Evolutionary conservation across 805 yeast genomes (phyloP).

Genomic region (Yamadazyma takamatsuzukensis): DNA sequence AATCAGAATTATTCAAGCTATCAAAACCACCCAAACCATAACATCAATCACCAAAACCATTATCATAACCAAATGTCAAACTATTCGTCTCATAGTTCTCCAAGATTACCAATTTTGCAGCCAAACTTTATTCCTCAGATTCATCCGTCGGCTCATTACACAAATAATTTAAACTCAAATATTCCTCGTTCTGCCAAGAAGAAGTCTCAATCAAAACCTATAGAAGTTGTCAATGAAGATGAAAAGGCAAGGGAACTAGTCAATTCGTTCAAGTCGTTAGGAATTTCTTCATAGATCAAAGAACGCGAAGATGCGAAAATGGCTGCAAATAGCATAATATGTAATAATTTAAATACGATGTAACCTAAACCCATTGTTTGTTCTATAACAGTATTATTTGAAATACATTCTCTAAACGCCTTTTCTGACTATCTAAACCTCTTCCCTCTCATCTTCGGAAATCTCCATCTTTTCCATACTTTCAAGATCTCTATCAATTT

Average conservation of each 20-base stretch:
- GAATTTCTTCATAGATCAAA: slow-evolving; percentile 7
- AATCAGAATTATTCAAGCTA: neutral
- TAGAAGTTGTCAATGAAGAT: slow-evolving; percentile 18
- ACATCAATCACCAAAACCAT: neutral
- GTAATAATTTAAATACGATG: neutral
- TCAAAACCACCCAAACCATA: neutral
- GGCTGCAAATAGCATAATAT: neutral
- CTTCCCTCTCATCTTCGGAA: no score
- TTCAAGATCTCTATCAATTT: slow-evolving; percentile 36
- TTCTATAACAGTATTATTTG: no score
- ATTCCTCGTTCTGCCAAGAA: slow-evolving; percentile 7
- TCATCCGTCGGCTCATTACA: slow-evolving; percentile 12
- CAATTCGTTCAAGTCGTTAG: slow-evolving; percentile 17
- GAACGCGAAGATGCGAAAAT: neutral
- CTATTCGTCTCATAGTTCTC: slow-evolving; percentile 2
- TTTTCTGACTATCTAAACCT: no score
- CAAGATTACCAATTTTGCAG: slow-evolving; percentile 9
- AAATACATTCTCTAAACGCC: no score
- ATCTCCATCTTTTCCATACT: slow-evolving; percentile 45
- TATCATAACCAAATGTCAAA: neutral
- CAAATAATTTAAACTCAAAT: slow-evolving; percentile 9
- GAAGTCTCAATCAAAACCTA: slow-evolving; percentile 2
- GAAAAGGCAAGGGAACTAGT: slow-evolving; percentile 29
- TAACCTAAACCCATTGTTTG: neutral
- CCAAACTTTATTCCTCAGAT: slow-evolving; percentile 13